A percentile compares a stretch with the other conserved stretches of the same genome.
phyloP scores from a whole-genome alignment of 2,329 filamentous ascomycete species.

The Fusarium papillatum region DNA sequence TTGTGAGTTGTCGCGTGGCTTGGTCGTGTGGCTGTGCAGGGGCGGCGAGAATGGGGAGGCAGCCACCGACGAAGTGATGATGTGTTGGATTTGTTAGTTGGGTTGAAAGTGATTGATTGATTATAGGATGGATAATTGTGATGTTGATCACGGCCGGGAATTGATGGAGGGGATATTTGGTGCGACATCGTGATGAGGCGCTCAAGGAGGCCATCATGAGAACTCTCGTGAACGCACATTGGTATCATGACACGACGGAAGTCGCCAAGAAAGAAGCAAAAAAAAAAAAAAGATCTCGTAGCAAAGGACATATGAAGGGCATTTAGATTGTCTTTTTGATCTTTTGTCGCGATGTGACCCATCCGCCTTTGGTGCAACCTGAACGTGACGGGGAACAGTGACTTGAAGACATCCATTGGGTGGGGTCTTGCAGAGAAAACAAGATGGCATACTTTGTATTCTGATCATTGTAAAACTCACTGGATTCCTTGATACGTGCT shows the following conservation, averaged over 20 bases:
- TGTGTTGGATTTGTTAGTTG: neutral
- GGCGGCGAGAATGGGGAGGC: conserved; percentile 5
- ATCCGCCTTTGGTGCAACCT: neutral
- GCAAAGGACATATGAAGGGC: neutral
- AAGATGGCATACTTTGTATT: conserved; percentile 15
- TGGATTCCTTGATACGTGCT: neutral
- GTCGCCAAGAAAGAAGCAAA: neutral
- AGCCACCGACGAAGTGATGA: neutral
- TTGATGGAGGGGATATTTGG: neutral
- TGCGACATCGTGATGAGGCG: neutral
- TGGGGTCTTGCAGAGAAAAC: conserved; percentile 40
- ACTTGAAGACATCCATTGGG: conserved; percentile 40
- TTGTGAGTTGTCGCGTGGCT: conserved; percentile 34
- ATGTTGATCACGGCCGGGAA: neutral
- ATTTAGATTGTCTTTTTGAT: neutral
- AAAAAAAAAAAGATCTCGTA: neutral
- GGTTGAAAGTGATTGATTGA: neutral
- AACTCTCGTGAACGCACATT: neutral
- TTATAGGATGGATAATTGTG: neutral
- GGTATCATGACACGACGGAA: neutral
- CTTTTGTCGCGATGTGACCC: neutral
- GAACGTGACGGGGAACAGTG: conserved; percentile 23
- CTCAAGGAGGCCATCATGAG: neutral
- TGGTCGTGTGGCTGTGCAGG: conserved; percentile 35
- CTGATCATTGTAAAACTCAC: neutral